Base-by-base conservation (phyloP, 2,329 filamentous ascomycete genomes). In the Myriangium duriaei region DNA sequence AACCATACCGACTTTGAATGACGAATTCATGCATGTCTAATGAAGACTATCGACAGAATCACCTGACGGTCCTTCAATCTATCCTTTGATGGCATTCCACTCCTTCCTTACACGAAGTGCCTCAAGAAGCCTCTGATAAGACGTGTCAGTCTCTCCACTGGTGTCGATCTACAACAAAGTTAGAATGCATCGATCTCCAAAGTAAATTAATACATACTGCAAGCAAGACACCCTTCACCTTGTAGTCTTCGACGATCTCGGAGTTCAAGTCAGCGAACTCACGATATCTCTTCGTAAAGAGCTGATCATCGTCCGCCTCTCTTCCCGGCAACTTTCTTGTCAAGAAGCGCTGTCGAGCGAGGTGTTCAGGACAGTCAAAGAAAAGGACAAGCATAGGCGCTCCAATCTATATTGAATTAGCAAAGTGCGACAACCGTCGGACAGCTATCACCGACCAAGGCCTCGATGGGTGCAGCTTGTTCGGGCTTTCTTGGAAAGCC, bases 401-500 rank as follows among this genome's bases (percentile, higher is more conserved):
- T 15, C 34, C 34, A 16, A 37, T 37, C 34, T 37, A 17, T 12
- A 14, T 10, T 5, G 29, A 11, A 3, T n/a, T 26, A 11, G 19
- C 14, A 13, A 7, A 11, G 16, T 13, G 19, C 21, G 3, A 13
- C 3, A 11, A 30, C 11, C 17, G n/a, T n/a, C 19, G 5, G 13
- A n/a, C 3, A 7, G 13, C 4, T 11, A 4, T 12, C 5, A 37
- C 34, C 19, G 24, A 37, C 34, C 5, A 16, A 11, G 5, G 29
- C 12, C 11, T 37, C 34, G 14, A 37, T 28, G 10, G 13, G 9
- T 6, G 15, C 14, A 28, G 35, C 30, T 11, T 42, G 32, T 7
- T 34, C 39, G 5, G 29, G 18, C 4, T 39, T 24, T 11, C 48
- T 41, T 5, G 47, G 47, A 15, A 47, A 48, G 11, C 48, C 46